Evolutionary conservation across 2,329 filamentous ascomycete genomes (phyloP).

Genomic region (Cordyceps cateniannulata): DNA sequence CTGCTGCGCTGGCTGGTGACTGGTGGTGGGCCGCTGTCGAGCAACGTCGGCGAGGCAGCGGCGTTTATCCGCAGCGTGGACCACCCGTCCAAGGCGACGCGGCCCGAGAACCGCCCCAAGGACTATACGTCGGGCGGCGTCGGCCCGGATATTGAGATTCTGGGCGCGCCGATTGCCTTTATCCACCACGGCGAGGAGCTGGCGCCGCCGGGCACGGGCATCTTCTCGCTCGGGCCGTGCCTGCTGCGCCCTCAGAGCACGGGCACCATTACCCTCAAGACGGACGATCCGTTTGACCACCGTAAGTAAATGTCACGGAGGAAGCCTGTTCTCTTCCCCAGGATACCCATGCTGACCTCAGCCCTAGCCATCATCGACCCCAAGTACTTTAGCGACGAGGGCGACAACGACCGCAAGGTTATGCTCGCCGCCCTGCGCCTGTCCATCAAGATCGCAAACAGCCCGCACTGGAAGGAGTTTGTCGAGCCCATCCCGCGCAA

Average conservation of each 20-base stretch:
- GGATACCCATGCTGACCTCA: background rate
- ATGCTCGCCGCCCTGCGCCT: conserved; percentile 16
- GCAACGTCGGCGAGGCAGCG: conserved; percentile 16
- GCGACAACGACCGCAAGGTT: conserved; percentile 17
- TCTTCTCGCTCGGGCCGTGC: conserved; percentile 14
- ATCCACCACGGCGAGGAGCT: conserved; percentile 18
- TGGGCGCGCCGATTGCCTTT: conserved; percentile 15
- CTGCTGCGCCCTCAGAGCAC: conserved; percentile 16
- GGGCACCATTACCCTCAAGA: conserved; percentile 15
- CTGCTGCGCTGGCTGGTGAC: conserved; percentile 16
- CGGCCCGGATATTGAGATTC: conserved; percentile 16
- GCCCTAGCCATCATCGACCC: conserved; percentile 17
- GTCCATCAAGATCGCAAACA: conserved; percentile 15
- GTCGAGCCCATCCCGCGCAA: conserved; percentile 15
- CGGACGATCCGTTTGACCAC: conserved; percentile 16
- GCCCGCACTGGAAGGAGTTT: conserved; percentile 13
- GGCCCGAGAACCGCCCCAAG: conserved; percentile 10
- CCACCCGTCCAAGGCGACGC: conserved; percentile 5
- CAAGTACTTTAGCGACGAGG: conserved; percentile 16
- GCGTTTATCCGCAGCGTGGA: conserved; percentile 17
- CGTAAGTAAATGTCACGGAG: conserved; percentile 9
- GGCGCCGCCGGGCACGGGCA: background rate
- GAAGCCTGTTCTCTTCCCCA: background rate
- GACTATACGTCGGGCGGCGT: conserved; percentile 15
- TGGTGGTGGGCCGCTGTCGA: conserved; percentile 16